phyloP scores from a whole-genome alignment of 257 asterid species.

The Solanum commersonii region DNA sequence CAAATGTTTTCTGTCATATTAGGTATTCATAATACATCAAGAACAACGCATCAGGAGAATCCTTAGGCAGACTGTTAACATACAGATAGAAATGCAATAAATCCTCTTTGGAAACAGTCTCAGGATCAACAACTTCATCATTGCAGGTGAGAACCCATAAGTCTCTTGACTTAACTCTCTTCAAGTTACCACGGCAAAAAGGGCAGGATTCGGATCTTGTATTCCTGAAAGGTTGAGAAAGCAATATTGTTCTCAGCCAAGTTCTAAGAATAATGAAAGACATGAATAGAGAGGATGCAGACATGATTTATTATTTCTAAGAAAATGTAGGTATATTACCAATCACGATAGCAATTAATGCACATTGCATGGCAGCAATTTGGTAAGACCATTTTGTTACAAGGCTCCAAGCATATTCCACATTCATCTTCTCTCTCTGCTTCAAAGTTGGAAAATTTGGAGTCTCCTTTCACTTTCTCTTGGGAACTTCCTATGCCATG shows the following conservation, averaged over 20 bases:
- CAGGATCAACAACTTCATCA: constrained; percentile 63
- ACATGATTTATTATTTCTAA: background rate
- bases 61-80: constrained; percentile 63
- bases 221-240: constrained; percentile 40
- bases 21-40: constrained; percentile 65
- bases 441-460: constrained; percentile 17
- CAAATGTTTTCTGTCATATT: constrained; percentile 27
- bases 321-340: constrained; percentile 38
- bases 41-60: constrained; percentile 69
- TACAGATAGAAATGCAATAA: constrained; percentile 57
- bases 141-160: constrained; percentile 75
- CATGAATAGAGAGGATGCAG: background rate
- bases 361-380: constrained; percentile 95
- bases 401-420: constrained; percentile 77
- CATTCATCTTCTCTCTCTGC: constrained; percentile 55
- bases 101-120: constrained; percentile 48
- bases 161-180: constrained; percentile 63
- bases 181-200: constrained; percentile 74
- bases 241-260: background rate
- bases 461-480: constrained; percentile 32
- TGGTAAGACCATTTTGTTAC: constrained; percentile 86
- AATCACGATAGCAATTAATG: constrained; percentile 78
- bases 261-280: background rate
- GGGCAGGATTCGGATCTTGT: constrained; percentile 83
- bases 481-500: constrained; percentile 8